Base-by-base conservation (phyloP, 2,329 filamentous ascomycete species). In the Colletotrichum tropicicola region DNA sequence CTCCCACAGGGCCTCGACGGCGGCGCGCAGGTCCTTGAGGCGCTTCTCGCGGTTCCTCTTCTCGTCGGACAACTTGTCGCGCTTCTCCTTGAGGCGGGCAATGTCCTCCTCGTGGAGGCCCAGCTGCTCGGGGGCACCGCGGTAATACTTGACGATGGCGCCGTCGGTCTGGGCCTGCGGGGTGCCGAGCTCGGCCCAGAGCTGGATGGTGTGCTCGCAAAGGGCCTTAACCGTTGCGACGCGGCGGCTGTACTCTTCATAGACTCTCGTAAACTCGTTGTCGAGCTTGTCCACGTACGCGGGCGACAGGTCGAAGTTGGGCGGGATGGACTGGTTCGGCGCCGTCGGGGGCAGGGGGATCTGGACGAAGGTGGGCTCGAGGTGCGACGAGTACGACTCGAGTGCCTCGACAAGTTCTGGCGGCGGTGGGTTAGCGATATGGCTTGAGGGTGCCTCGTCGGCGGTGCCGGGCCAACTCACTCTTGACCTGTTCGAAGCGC, bases 101-200 rank as follows among this genome's bases (percentile, higher is more conserved):
- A 99, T 79, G 72, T 99, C 95, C 59, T 97, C 91, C 74, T 94
- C 90, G 75, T 97, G 95, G 30, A 99, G 83, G 8, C 97, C 96
- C 27, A 99, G 87, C 78, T 98, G 95, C 77, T 99, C 96, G 0
- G 96, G 96, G 5, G 94, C 87, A 65, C 98, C 93, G 66, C 93
- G 91, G 75, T 97, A 95, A 77, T 92, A 89, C 77, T 98, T 92
- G 65, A 99, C 91, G 68, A 99, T 97, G 19, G 88, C 85, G 61
- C 85, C 87, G 73, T 99, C 96, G 15, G 95, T 97, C 76, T 98
- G 95, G 27, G 92, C 93, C 75, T 98, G 94, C 0, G 96, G 94
- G 1, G 92, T 97, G 44, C 96, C 96, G 9, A 99, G 88, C 77
- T 99, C 96, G 0, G 93, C 95, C 94, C 96, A 99, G 0, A 99